Evolutionary conservation across 2,329 filamentous ascomycete species (phyloP).

Genomic region (Orbilia oligospora): DNA sequence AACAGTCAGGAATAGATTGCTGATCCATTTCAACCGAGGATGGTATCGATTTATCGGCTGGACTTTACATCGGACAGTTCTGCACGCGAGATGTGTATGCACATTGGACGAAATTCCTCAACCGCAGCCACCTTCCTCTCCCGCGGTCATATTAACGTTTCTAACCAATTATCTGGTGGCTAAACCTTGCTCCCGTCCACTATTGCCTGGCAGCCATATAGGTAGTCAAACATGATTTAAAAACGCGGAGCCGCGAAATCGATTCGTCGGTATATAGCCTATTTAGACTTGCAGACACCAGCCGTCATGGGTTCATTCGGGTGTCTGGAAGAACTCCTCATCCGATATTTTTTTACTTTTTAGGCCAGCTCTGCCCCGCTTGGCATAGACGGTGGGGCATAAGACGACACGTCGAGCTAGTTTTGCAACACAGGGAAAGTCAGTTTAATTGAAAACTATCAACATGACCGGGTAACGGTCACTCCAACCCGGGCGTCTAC

Average conservation of each 20-base stretch:
- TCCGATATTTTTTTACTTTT: slow-evolving; percentile 58
- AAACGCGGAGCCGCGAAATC: slow-evolving; percentile 60
- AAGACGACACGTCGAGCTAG: slow-evolving; percentile 45
- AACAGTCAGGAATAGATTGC: slow-evolving; percentile 43
- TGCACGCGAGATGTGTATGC: slow-evolving; percentile 43
- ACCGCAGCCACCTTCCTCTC: slow-evolving; percentile 40
- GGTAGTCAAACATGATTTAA: slow-evolving; percentile 51
- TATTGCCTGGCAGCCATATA: slow-evolving; percentile 50
- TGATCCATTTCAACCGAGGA: slow-evolving; percentile 58
- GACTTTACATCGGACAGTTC: slow-evolving; percentile 21
- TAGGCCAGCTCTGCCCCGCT: slow-evolving; percentile 40
- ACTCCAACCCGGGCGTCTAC: slow-evolving; percentile 17
- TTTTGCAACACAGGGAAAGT: slow-evolving; percentile 21
- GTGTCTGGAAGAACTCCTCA: slow-evolving; percentile 59
- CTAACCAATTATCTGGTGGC: slow-evolving; percentile 40
- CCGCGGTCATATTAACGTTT: slow-evolving; percentile 47
- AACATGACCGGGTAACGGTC: slow-evolving; percentile 15
- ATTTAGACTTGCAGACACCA: slow-evolving; percentile 53
- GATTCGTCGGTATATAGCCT: slow-evolving; percentile 56
- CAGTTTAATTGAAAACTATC: slow-evolving; percentile 14
- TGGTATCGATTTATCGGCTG: slow-evolving; percentile 38
- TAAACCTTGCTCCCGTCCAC: slow-evolving; percentile 57
- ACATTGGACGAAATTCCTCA: slow-evolving; percentile 58
- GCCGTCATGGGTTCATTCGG: slow-evolving; percentile 52
- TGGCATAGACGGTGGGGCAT: slow-evolving; percentile 37